Evolutionary conservation across 2,329 filamentous ascomycete species (phyloP).

Genomic region (Epichloe sp.): DNA sequence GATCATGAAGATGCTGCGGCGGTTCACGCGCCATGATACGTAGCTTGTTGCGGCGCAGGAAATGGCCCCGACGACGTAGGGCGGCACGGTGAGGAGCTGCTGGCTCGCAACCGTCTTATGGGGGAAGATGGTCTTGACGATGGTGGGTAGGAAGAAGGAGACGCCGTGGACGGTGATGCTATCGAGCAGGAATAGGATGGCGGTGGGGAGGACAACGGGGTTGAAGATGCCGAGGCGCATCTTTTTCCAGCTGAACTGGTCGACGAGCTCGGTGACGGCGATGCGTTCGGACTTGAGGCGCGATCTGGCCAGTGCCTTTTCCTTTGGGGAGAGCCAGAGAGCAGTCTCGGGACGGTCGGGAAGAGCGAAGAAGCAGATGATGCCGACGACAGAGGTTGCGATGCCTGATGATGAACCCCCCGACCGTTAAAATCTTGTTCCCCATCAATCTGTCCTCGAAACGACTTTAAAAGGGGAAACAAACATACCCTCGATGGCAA

Average conservation of each 20-base stretch:
- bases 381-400: conserved; percentile 35
- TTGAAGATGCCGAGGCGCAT: conserved; percentile 48
- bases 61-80: conserved; percentile 53
- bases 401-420: conserved; percentile 29
- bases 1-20: conserved; percentile 47
- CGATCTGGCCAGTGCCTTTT: conserved; percentile 49
- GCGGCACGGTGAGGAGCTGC: conserved; percentile 58
- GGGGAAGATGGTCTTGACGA: conserved; percentile 57
- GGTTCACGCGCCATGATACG: conserved; percentile 45
- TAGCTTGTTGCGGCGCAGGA: conserved; percentile 47
- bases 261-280: conserved; percentile 39
- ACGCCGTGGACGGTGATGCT: conserved; percentile 62
- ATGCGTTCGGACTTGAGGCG: conserved; percentile 47
- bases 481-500: conserved; percentile 41
- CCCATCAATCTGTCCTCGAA: not conserved
- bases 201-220: conserved; percentile 37
- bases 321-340: conserved; percentile 47
- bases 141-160: conserved; percentile 59
- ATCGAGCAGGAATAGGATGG: conserved; percentile 48
- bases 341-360: conserved; percentile 55
- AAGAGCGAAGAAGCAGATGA: conserved; percentile 47
- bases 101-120: conserved; percentile 40
- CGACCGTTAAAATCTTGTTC: not conserved
- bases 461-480: not conserved
- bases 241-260: conserved; percentile 47